Base-by-base conservation (phyloP, 768 basidiomycete genomes). In the Boletellus ananas region DNA sequence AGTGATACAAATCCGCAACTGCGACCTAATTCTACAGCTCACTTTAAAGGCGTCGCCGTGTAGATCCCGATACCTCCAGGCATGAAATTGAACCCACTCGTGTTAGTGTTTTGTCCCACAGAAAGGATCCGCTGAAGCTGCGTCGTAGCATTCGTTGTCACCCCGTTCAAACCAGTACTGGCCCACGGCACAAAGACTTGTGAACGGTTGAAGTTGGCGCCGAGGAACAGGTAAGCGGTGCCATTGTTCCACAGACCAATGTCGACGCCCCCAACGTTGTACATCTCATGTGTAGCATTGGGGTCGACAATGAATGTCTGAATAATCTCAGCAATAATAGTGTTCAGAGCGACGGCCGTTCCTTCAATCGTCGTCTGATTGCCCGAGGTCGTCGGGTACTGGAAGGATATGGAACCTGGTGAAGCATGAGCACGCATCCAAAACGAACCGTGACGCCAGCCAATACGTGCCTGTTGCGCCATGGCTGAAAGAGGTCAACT, bases 391-490 rank as follows among this genome's bases (percentile, higher is more conserved):
- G 61, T 61, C 5, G 66, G 67, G 23, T 55, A 68, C 44, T 58
- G 51, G 50, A 52, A 67, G 6, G 66, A 69, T 0, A 65, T 64
- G 17, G 58, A 59, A 12, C 65, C 67, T 67, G 33, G 11, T 27
- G 4, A 29, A 17, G 13, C 3, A 33, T 64, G 1, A 53, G 45
- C 6, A 1, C 8, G 17, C 1, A 12, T 21, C 29, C 29, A 11
- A 8, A n/a, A 21, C 9, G n/a, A 37, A 27, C 12, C 16, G 4
- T 3, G 14, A 12, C 23, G 11, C 12, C 4, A 14, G 11, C 13
- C 34, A 45, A 7, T 14, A 35, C 45, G 10, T 50, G 59, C 65
- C 63, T 23, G 58, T 61, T 8, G 58, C 65, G 10, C 66, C 61
- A 13, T 68, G 63, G 34, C 4, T 62, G 23, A 68, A 50, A 2